These are phyloP conservation scores for Azolla pinnata DNA, from an alignment of 75 land plant species.

Conservation along the genomic window DNA sequence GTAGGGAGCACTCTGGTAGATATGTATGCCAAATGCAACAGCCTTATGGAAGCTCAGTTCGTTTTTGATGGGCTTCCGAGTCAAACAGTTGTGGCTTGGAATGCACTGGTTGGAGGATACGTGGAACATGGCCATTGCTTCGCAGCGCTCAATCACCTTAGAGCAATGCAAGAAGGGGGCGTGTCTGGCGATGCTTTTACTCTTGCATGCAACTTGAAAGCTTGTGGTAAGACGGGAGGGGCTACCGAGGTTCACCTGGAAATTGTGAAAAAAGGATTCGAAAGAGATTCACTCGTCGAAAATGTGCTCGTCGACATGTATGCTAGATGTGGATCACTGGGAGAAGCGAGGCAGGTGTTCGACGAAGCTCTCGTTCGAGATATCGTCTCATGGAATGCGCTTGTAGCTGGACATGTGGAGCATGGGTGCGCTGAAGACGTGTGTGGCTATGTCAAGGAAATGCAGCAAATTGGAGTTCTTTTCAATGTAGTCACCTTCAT, in stretches of 20 bases:
- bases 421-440: constrained; percentile 13
- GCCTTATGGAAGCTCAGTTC: constrained; percentile 8
- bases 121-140: constrained; percentile 16
- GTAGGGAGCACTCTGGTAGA: not conserved
- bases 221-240: constrained; percentile 14
- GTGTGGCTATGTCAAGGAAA: not conserved
- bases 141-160: constrained; percentile 23
- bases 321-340: constrained; percentile 10
- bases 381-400: constrained; percentile 17
- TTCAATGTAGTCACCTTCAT: constrained; percentile 10
- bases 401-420: constrained; percentile 13
- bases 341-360: not conserved
- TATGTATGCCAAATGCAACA: constrained; percentile 27
- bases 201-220: constrained; percentile 31
- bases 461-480: constrained; percentile 5
- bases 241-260: constrained; percentile 11
- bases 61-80: constrained; percentile 15
- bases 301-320: constrained; percentile 9
- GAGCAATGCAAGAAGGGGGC: constrained; percentile 18
- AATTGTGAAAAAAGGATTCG: constrained; percentile 2
- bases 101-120: constrained; percentile 14
- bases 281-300: constrained; percentile 5
- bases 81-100: constrained; percentile 10
- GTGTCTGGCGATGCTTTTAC: constrained; percentile 24
- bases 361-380: constrained; percentile 12